phyloP scores from a whole-genome alignment of 1,284 basidiomycete genomes.

The Cutaneotrichosporon spelunceum region DNA sequence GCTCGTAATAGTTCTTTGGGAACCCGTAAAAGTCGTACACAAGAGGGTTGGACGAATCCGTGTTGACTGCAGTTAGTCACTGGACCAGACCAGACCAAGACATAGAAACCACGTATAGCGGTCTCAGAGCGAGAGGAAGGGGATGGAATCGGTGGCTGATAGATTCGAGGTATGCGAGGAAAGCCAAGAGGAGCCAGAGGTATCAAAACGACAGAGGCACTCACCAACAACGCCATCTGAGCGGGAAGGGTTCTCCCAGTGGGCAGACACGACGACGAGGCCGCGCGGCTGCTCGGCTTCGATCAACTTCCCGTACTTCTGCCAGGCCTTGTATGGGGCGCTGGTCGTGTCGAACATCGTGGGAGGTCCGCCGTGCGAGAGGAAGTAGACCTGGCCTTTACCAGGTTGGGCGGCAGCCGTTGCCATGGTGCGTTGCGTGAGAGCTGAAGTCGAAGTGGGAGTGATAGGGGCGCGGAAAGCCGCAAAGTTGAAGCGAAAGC shows the following conservation, averaged over 20 bases:
- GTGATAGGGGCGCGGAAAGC: constrained; percentile 1
- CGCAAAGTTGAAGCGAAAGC: not conserved
- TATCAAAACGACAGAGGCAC: constrained; percentile 14
- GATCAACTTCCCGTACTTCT: constrained; percentile 45
- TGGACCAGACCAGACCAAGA: too few relatives aligned
- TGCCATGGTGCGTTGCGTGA: constrained; percentile 9
- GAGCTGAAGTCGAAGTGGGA: not conserved
- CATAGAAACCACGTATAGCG: too few relatives aligned
- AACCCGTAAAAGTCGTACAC: constrained; percentile 55
- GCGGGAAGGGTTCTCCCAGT: constrained; percentile 51
- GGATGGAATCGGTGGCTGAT: too few relatives aligned
- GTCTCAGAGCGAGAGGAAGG: too few relatives aligned
- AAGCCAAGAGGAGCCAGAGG: not conserved
- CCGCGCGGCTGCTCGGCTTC: constrained; percentile 41
- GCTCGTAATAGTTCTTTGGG: constrained; percentile 50
- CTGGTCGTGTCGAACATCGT: constrained; percentile 50
- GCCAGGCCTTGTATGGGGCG: constrained; percentile 52
- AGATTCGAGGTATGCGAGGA: not conserved
- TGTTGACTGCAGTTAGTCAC: constrained; percentile 40
- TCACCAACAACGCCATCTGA: constrained; percentile 33
- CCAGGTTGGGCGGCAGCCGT: not conserved
- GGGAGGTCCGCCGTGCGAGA: constrained; percentile 52
- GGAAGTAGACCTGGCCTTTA: constrained; percentile 44
- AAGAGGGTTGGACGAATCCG: constrained; percentile 46
- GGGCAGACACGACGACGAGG: constrained; percentile 53